Percentiles rank a stretch among this genome's conserved stretches.
These are phyloP conservation scores for Pigoraptor vietnamica DNA, from an alignment of 78 protist genomes.

Conservation along the genomic window DNA sequence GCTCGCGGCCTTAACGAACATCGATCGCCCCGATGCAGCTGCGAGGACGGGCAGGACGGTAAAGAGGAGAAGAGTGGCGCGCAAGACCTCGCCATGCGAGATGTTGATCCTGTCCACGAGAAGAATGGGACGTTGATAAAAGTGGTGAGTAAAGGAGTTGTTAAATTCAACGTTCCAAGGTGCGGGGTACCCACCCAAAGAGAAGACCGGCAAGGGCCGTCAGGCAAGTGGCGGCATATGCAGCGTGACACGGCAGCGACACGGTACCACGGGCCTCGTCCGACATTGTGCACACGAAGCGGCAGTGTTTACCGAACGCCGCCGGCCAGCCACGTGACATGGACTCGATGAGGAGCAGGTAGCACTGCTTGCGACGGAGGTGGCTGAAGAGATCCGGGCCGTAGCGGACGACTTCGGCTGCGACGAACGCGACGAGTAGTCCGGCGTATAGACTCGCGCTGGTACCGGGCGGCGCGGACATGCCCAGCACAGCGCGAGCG, in stretches of 20 bases:
- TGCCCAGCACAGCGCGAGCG: neutral
- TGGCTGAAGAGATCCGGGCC: neutral
- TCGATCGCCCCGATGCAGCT: too few relatives aligned
- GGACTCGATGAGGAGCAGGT: neutral
- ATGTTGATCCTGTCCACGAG: neutral
- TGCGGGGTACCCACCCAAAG: too few relatives aligned
- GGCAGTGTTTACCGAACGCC: neutral
- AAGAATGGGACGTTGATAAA: neutral
- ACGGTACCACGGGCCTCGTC: neutral
- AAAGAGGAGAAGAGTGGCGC: neutral
- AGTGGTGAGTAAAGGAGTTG: neutral
- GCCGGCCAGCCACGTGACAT: neutral
- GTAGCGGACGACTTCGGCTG: neutral
- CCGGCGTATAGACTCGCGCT: neutral
- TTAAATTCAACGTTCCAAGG: too few relatives aligned
- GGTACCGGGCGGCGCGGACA: neutral
- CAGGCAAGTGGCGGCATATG: neutral
- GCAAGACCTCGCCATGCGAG: neutral
- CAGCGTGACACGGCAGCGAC: neutral
- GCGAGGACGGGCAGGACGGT: neutral
- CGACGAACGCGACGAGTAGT: neutral
- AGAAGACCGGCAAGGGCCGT: too few relatives aligned
- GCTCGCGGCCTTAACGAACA: too few relatives aligned
- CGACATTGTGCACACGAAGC: neutral
- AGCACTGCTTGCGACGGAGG: neutral